These are phyloP conservation scores for Phytophthora ohioensis DNA, from an alignment of 352 stramenopile genomes.

Conservation along the genomic window DNA sequence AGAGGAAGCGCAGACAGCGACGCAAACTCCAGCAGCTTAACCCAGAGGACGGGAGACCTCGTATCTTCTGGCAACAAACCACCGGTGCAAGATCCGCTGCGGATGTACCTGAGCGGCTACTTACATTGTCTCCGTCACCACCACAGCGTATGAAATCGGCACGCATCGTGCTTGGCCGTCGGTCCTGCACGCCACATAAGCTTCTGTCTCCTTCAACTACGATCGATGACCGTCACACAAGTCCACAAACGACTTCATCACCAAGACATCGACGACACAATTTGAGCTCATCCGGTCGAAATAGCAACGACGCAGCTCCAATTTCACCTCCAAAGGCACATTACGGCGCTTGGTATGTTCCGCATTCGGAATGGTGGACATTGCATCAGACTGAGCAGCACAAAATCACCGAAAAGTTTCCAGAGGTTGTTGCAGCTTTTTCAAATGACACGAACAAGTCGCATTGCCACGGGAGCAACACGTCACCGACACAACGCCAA, in stretches of 20 bases:
- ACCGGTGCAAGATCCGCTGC: slow-evolving; percentile 45
- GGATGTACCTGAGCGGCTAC: slow-evolving; percentile 42
- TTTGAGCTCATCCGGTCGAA: neutral
- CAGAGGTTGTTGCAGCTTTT: neutral
- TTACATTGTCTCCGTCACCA: slow-evolving; percentile 21
- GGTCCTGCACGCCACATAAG: slow-evolving; percentile 11
- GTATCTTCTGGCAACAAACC: slow-evolving; percentile 65
- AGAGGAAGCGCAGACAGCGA: slow-evolving; percentile 35
- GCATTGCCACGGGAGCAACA: slow-evolving; percentile 35
- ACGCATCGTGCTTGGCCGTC: slow-evolving; percentile 28
- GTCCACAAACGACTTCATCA: neutral
- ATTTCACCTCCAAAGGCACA: slow-evolving; percentile 25
- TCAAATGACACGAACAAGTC: neutral
- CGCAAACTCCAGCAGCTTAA: slow-evolving; percentile 35
- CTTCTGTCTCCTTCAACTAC: slow-evolving; percentile 2
- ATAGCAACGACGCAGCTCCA: neutral
- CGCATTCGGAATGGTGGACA: slow-evolving; percentile 59
- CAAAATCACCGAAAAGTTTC: slow-evolving; percentile 37
- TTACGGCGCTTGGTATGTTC: slow-evolving; percentile 74
- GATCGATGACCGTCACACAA: slow-evolving; percentile 3
- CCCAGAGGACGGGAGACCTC: slow-evolving; percentile 3
- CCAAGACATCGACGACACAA: slow-evolving; percentile 4
- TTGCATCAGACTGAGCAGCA: slow-evolving; percentile 52
- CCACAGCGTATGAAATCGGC: slow-evolving; percentile 12
- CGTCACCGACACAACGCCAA: slow-evolving; percentile 27